Base-by-base conservation (phyloP, 371 early-diverging fungal genomes). In the Rhizopus arrhizus region DNA sequence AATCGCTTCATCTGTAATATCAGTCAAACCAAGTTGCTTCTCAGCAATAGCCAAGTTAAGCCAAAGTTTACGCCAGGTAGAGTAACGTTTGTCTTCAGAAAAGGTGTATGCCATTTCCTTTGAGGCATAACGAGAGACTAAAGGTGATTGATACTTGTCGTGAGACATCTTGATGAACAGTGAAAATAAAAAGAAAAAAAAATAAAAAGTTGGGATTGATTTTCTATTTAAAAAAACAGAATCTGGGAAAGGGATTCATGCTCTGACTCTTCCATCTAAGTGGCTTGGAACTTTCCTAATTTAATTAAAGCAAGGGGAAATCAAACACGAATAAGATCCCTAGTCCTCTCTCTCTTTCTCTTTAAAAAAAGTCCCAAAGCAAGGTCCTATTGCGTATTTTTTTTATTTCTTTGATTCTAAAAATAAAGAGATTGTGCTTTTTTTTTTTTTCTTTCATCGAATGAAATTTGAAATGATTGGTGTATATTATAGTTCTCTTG, bases 81-180 rank as follows among this genome's bases (percentile, higher is more conserved):
- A 74, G 74, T 90, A 97, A 66, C 93, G 91, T 79, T 93, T 95
- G 81, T 95, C 91, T 66, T 95, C 94, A 58, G 91, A 92, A 73
- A 96, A 97, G 88, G 92, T 93, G 77, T 89, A 90, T 0, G 95
- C 91, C 97, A 98, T 98, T 79, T 96, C 97, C 72, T 92, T 87
- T 61, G 95, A 95, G 59, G 97, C 96, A 84, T 98, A 98, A 46
- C 98, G 89, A 63, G 95, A 94, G 48, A 95, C 94, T 77, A 97
- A 82, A 40, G 98, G 98, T 51, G 90, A 89, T 68, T 91, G 87
- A 80, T 97, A 98, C 74, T 84, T 87, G 63, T 83, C 80, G 83
- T 92, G 87, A 16, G 66, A 57, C 68, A 67, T 67, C 28, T 34
- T 22, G 22, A 22, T 22, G 22, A 22, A 22, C 22, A 22, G 22